Conservation (phyloP, 306 rosid genomes). For the Casuarina equisetifolia region DNA sequence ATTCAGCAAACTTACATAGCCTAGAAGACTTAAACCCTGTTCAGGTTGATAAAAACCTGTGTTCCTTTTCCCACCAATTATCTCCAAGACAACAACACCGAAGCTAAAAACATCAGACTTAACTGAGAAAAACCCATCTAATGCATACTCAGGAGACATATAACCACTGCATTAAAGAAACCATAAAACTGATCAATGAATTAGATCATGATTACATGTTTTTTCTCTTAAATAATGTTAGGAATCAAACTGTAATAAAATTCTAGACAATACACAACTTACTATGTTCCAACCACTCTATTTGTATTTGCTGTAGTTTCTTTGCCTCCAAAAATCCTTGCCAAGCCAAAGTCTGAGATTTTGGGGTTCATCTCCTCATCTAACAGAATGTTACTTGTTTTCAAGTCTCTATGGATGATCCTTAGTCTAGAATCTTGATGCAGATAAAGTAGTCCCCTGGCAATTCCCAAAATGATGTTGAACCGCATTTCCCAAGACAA, state of each 20-base stretch:
- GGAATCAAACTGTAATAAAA: neutral
- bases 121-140: conserved; percentile 66
- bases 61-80: conserved; percentile 65
- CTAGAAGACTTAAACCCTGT: conserved; percentile 61
- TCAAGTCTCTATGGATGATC: conserved; percentile 71
- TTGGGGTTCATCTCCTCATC: conserved; percentile 76
- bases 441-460: conserved; percentile 77
- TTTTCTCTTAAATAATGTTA: neutral
- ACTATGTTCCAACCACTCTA: conserved; percentile 89
- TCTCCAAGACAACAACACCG: conserved; percentile 70
- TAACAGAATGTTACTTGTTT: conserved; percentile 67
- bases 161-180: conserved; percentile 52
- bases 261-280: conserved; percentile 32
- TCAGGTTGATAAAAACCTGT: conserved; percentile 63
- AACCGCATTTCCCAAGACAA: conserved; percentile 70
- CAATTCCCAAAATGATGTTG: conserved; percentile 67
- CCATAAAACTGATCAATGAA: neutral
- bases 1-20: conserved; percentile 45
- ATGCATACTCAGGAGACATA: conserved; percentile 76
- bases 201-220: neutral
- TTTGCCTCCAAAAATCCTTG: conserved; percentile 67
- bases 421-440: conserved; percentile 80
- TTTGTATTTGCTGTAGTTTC: conserved; percentile 58
- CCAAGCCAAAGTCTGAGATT: conserved; percentile 80
- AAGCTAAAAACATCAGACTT: conserved; percentile 72